Conservation (phyloP, 2,329 filamentous ascomycete species). For the Penicillium sumatraense region DNA sequence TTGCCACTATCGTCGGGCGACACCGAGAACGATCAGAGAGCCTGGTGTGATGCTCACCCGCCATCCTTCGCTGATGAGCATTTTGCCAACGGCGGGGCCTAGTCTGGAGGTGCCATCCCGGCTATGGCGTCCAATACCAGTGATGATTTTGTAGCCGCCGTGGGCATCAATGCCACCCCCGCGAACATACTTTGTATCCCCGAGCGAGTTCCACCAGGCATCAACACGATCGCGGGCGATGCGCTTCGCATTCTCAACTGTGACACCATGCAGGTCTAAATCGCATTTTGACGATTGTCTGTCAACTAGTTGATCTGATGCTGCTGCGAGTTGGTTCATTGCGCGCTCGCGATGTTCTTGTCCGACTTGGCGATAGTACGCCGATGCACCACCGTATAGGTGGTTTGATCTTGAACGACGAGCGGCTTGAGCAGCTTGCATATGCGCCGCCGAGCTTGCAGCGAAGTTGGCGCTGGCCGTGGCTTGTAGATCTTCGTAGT, state of each 20-base stretch:
- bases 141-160: conserved; percentile 74
- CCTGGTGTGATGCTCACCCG: conserved; percentile 75
- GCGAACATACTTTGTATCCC: conserved; percentile 63
- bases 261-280: conserved; percentile 83
- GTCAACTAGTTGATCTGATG: conserved; percentile 72
- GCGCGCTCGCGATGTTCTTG: conserved; percentile 66
- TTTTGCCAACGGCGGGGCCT: conserved; percentile 77
- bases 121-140: conserved; percentile 79
- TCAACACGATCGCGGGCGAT: conserved; percentile 72
- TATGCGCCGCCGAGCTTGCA: conserved; percentile 57
- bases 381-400: conserved; percentile 75
- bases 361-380: conserved; percentile 73
- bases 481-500: conserved; percentile 35
- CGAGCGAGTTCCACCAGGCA: conserved; percentile 76
- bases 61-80: conserved; percentile 80
- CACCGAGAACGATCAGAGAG: conserved; percentile 70
- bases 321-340: conserved; percentile 63
- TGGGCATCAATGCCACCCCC: conserved; percentile 51
- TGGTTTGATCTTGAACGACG: conserved; percentile 70
- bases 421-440: conserved; percentile 62
- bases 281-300: conserved; percentile 63
- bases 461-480: conserved; percentile 52
- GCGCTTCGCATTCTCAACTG: conserved; percentile 77
- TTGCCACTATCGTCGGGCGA: conserved; percentile 29
- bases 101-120: conserved; percentile 75